These are phyloP conservation scores for Dimargaris cristalligena DNA, from an alignment of 192 early-diverging fungal genomes.

Conservation along the genomic window DNA sequence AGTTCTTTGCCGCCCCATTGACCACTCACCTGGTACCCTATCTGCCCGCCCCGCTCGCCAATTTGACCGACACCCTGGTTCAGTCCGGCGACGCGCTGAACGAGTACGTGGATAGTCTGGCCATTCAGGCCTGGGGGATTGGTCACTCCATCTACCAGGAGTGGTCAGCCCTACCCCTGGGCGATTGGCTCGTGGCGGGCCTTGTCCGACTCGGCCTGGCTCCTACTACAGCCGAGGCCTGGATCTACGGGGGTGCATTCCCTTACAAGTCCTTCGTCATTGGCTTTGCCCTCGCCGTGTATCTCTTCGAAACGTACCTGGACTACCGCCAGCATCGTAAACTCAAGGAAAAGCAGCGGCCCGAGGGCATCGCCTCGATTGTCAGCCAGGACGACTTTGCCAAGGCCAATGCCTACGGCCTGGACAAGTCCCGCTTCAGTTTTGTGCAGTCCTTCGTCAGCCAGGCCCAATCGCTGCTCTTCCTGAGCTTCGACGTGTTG, in stretches of 20 bases:
- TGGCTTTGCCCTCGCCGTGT: conserved; percentile 49
- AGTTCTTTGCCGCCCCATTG: neutral
- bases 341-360: conserved; percentile 45
- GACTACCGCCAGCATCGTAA: conserved; percentile 61
- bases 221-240: neutral
- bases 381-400: conserved; percentile 59
- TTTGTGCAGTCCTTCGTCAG: conserved; percentile 45
- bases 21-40: conserved; percentile 3
- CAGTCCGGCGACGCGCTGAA: neutral
- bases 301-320: conserved; percentile 68
- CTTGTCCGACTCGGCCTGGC: neutral
- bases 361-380: conserved; percentile 48
- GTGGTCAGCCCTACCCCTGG: no score
- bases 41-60: conserved; percentile 6
- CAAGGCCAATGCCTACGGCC: conserved; percentile 70
- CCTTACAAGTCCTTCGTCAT: conserved; percentile 73
- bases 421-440: conserved; percentile 65
- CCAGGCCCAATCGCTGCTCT: conserved; percentile 46
- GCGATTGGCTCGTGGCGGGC: no score
- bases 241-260: conserved; percentile 13
- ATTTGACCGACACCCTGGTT: neutral
- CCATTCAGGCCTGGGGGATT: neutral
- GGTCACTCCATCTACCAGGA: neutral
- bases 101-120: neutral
- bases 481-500: conserved; percentile 49